Base-by-base conservation (phyloP, 768 basidiomycete genomes). In the Hortiboletus campestris region DNA sequence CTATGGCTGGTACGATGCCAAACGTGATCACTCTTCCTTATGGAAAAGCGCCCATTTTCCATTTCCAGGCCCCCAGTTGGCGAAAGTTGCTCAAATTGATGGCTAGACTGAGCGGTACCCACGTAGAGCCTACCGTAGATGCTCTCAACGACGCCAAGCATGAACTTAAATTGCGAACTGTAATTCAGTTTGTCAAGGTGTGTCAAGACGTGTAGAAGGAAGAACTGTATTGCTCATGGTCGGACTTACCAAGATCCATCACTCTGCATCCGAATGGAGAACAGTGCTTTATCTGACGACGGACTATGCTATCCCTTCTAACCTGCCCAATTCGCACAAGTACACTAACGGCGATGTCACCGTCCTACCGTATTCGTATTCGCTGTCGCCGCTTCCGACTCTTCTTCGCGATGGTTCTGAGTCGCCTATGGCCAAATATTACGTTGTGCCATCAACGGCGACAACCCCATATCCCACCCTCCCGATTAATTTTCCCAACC, bases 151-250 rank as follows among this genome's bases (percentile, higher is more conserved):
- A 78, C 0, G 74, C 78, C 31, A 85, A 84, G 63, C 74, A 74
- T 17, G 80, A 81, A 6, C 75, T 85, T 48, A 80, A 78, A 56
- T 72, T 93, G 43, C 84, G 91, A 40, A 85, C 85, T 0, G 87
- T 92, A 0, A 72, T 93, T 52, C 90, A 92, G 63, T 90, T 92
- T 63, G 78, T 90, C 47, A 88, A 84, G 77, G 90, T 89, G 61
- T 49, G 79, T 62, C 35, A 10, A 49, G 42, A 14, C 45, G 32
- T 19, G 34, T 34, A 41, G 51, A 13, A 46, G 20, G 49, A 38
- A 35, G 28, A 47, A 11, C 0, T 14, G 12, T 35, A 11, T 11
- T 57, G 38, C 56, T 59, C 43, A 58, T 43, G 29, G 13, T 17
- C 12, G 19, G 44, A 29, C 32, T 63, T 39, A 31, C 29, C 45